Evolutionary conservation across 768 basidiomycete species (phyloP).

Genomic region (Macrolepiota albuminosa): DNA sequence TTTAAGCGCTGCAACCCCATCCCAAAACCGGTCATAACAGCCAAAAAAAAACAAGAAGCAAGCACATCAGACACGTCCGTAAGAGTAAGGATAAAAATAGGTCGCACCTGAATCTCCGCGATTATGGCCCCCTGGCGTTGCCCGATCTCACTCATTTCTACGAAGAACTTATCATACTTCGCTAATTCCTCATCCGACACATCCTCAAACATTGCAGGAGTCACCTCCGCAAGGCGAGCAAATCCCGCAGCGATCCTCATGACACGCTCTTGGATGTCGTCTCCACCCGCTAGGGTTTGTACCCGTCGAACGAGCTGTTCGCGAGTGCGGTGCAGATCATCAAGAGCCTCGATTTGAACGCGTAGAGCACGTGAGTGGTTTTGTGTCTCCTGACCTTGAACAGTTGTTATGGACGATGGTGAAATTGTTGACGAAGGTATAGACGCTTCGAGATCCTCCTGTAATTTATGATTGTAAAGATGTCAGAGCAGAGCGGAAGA

Average conservation of each 20-base stretch:
- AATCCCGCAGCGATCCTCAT: constrained; percentile 61
- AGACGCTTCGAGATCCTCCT: constrained; percentile 63
- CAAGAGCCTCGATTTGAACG: constrained; percentile 71
- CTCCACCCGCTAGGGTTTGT: constrained; percentile 52
- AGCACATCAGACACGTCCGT: neutral
- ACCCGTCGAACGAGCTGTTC: constrained; percentile 62
- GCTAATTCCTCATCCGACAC: constrained; percentile 71
- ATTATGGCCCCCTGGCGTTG: constrained; percentile 64
- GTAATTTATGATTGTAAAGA: neutral
- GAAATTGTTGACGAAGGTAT: constrained; percentile 61
- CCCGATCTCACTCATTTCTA: constrained; percentile 47
- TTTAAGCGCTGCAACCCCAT: constrained; percentile 46
- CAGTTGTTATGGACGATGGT: constrained; percentile 25
- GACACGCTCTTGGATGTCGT: constrained; percentile 72
- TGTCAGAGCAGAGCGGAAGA: neutral
- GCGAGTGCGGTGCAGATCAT: constrained; percentile 61
- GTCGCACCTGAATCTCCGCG: constrained; percentile 60
- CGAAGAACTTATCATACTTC: constrained; percentile 77
- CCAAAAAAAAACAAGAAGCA: neutral
- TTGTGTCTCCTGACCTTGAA: constrained; percentile 46
- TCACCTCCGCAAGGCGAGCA: constrained; percentile 63
- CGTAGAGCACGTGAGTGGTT: constrained; percentile 68
- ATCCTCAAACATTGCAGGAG: constrained; percentile 86
- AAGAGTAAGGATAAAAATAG: neutral
- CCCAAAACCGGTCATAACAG: neutral